Base-by-base conservation (phyloP, 2,329 filamentous ascomycete genomes). In the Aspergillus spinulosporus region DNA sequence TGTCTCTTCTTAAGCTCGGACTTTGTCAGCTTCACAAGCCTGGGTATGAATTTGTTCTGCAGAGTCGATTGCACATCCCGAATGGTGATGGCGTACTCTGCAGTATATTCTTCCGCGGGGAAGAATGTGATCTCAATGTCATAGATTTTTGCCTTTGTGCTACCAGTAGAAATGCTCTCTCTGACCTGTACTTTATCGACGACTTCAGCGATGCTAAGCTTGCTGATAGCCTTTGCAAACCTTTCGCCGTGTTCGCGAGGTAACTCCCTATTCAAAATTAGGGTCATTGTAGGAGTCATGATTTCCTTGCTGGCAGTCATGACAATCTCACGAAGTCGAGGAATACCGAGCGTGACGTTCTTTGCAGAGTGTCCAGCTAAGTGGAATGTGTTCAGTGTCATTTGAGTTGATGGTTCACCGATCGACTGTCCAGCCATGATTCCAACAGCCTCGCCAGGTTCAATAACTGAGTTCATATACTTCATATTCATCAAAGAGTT, bases 311-410 rank as follows among this genome's bases (percentile, higher is more conserved):
- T 94, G 28, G 94, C 94, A 48, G 94, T 97, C 94, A 99, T 99
- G 63, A 99, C 84, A 66, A 99, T 97, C 82, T 99, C 94, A 78
- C 94, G 84, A 15, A 99, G 83, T 77, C 94, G 91, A 57, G 94
- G 94, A 70, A 99, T 97, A 90, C 94, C 94, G 15, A 97, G 84
- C 0, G 94, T 99, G 70, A 99, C 95, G 83, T 99, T 99, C 82
- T 97, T 97, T 31, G 94, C 88, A 15, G 94, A 92, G 80, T 97
- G 93, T 69, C 94, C 94, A 74, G 94, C 94, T 84, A 99, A 90
- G 83, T 99, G 94, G 84, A 99, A 99, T 29, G 95, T 99, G 77
- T 99, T 99, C 54, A 99, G 80, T 5, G 95, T 99, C 95, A 99
- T 99, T 74, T 99, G 94, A 8, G 94, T 99, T 2, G 92, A 97